These are phyloP conservation scores for Tricholoma sp. DNA, from an alignment of 768 basidiomycete genomes.

Conservation along the genomic window DNA sequence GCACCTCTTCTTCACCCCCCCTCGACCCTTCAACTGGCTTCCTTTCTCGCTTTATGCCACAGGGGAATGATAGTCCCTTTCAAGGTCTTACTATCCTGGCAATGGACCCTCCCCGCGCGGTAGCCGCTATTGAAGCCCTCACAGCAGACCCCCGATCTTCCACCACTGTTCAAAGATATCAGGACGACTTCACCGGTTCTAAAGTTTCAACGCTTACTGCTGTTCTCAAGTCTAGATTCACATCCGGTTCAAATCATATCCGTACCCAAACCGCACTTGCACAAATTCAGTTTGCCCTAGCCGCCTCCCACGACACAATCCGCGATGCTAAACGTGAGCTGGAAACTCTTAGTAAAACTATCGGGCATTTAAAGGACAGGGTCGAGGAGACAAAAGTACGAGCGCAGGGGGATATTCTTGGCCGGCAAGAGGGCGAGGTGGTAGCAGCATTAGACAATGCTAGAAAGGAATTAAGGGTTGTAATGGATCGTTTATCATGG, in stretches of 20 bases:
- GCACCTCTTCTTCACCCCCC: constrained; percentile 20
- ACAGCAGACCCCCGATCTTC: constrained; percentile 40
- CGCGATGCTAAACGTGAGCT: constrained; percentile 25
- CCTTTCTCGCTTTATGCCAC: constrained; percentile 9
- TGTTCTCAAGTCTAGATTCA: constrained; percentile 27
- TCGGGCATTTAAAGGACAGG: constrained; percentile 30
- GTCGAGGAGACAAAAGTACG: constrained; percentile 35
- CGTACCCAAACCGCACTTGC: constrained; percentile 27
- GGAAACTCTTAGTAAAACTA: constrained; percentile 27
- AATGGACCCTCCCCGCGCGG: constrained; percentile 56
- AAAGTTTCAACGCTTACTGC: constrained; percentile 45
- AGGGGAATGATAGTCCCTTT: constrained; percentile 14
- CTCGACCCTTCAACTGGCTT: constrained; percentile 4
- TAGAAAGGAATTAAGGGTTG: constrained; percentile 29
- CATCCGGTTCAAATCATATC: constrained; percentile 24
- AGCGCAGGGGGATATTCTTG: constrained; percentile 34
- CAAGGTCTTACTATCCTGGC: constrained; percentile 30
- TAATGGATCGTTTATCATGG: constrained; percentile 41
- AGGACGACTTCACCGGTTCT: constrained; percentile 57
- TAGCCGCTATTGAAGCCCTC: constrained; percentile 46
- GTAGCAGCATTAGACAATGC: constrained; percentile 32
- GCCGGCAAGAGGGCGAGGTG: constrained; percentile 24
- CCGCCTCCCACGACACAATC: constrained; percentile 29
- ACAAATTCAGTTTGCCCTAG: constrained; percentile 36
- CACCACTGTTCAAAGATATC: constrained; percentile 56